A percentile compares a stretch with the other conserved stretches of the same genome.
Conservation (phyloP, 2,329 filamentous ascomycete species). For the Xylariaceae sp. region DNA sequence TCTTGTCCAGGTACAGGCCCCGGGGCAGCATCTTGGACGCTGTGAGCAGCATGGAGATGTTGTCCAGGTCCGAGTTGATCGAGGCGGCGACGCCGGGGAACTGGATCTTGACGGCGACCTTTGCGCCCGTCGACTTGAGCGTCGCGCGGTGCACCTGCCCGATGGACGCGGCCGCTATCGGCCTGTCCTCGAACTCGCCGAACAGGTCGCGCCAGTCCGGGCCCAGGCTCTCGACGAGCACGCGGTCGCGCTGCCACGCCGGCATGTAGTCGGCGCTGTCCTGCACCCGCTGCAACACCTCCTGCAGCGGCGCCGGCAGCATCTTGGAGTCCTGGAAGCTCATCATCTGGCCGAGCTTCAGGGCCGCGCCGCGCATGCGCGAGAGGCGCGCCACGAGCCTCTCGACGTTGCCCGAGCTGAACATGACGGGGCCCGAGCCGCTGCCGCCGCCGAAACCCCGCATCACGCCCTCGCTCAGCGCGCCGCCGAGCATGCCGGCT, state of each 20-base stretch:
- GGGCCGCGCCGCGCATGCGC: slow-evolving; percentile 91
- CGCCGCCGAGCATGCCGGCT: slow-evolving; percentile 91
- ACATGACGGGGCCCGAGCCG: slow-evolving; percentile 72
- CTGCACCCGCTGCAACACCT: slow-evolving; percentile 89
- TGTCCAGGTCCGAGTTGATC: slow-evolving; percentile 94
- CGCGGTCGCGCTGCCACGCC: slow-evolving; percentile 80
- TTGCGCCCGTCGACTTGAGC: slow-evolving; percentile 60
- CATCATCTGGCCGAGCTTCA: slow-evolving; percentile 97
- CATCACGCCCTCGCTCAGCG: slow-evolving; percentile 77
- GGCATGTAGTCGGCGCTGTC: slow-evolving; percentile 99
- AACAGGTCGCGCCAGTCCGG: slow-evolving; percentile 80
- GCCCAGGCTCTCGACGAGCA: slow-evolving; percentile 74
- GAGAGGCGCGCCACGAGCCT: slow-evolving; percentile 88
- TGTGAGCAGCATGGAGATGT: slow-evolving; percentile 82
- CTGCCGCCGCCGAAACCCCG: slow-evolving; percentile 65
- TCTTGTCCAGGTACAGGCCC: slow-evolving; percentile 92
- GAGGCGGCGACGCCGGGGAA: slow-evolving; percentile 94
- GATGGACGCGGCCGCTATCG: slow-evolving; percentile 92
- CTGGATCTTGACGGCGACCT: slow-evolving; percentile 93
- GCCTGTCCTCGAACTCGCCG: slow-evolving; percentile 77
- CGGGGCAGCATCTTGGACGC: slow-evolving; percentile 86
- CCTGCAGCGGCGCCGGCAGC: slow-evolving; percentile 79
- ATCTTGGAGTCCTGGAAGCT: slow-evolving; percentile 97
- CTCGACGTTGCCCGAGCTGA: slow-evolving; percentile 88
- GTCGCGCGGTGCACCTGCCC: slow-evolving; percentile 89